A percentile compares a stretch with the other conserved stretches of the same genome.
Conservation (phyloP, 805 yeast species). For the Ogataea siamensis region DNA sequence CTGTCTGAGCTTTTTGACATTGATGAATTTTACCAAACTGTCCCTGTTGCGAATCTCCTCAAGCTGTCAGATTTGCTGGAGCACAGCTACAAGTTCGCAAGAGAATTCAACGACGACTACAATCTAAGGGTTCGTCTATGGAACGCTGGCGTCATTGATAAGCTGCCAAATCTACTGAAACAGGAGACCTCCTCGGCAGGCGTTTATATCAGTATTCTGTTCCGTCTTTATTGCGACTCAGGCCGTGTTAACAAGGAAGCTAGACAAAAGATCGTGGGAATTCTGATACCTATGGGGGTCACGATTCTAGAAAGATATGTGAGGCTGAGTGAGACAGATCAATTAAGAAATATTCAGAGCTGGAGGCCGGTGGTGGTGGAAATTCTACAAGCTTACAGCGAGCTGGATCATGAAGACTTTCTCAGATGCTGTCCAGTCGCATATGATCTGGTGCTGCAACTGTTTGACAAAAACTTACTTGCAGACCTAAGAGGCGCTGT, state of each 20-base stretch:
- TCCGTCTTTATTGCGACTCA: constrained; percentile 72
- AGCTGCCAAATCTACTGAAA: constrained; percentile 84
- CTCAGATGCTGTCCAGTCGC: constrained; percentile 53
- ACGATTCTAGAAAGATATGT: constrained; percentile 69
- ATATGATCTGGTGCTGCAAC: constrained; percentile 55
- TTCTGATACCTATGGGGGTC: constrained; percentile 66
- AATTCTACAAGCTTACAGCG: constrained; percentile 77
- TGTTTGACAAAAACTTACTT: constrained; percentile 60
- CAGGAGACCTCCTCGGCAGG: constrained; percentile 92
- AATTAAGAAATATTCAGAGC: constrained; percentile 72
- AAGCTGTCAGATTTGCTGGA: constrained; percentile 59
- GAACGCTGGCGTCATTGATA: constrained; percentile 89
- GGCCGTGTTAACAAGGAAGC: constrained; percentile 47
- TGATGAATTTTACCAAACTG: constrained; percentile 61
- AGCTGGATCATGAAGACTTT: constrained; percentile 74
- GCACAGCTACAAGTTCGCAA: constrained; percentile 76
- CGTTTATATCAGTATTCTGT: constrained; percentile 76
- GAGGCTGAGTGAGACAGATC: constrained; percentile 72
- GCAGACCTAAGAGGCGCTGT: constrained; percentile 61
- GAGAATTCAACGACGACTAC: constrained; percentile 83
- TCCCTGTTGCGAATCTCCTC: constrained; percentile 66
- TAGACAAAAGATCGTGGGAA: constrained; percentile 50
- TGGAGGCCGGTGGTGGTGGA: constrained; percentile 94
- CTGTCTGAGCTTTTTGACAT: constrained; percentile 75
- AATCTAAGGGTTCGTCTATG: constrained; percentile 84